phyloP scores from a whole-genome alignment of 148 eudicot species.

The Rheum nobile region DNA sequence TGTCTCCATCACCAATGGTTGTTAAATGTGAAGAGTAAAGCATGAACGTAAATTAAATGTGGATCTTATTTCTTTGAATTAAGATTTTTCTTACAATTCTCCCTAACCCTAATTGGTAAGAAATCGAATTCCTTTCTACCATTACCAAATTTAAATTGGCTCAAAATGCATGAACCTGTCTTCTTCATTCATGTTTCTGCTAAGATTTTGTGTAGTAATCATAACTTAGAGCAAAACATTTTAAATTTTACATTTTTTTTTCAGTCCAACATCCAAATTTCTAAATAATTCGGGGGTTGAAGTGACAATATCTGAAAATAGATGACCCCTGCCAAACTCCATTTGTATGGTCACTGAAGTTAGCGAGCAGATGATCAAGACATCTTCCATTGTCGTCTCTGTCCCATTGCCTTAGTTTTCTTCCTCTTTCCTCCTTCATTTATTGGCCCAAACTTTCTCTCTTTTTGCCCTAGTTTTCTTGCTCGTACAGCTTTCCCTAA shows the following conservation, averaged over 20 bases:
- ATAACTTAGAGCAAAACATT: background rate
- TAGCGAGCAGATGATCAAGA: constrained; percentile 3
- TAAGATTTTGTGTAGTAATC: background rate
- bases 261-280: background rate
- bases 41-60: background rate
- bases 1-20: background rate
- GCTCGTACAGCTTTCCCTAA: background rate
- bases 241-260: too few relatives aligned
- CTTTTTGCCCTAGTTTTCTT: background rate
- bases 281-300: background rate
- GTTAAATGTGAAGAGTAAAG: background rate
- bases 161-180: background rate
- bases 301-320: background rate
- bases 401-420: background rate
- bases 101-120: too few relatives aligned
- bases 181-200: background rate
- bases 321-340: background rate
- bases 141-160: background rate
- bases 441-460: background rate
- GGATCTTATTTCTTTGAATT: background rate
- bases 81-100: background rate
- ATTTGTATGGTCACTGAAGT: constrained; percentile 10
- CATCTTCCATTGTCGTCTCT: constrained; percentile 11
- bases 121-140: background rate
- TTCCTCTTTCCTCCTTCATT: background rate